These are phyloP conservation scores for Solanum medicagineum DNA, from an alignment of 257 asterid genomes.

Conservation along the genomic window DNA sequence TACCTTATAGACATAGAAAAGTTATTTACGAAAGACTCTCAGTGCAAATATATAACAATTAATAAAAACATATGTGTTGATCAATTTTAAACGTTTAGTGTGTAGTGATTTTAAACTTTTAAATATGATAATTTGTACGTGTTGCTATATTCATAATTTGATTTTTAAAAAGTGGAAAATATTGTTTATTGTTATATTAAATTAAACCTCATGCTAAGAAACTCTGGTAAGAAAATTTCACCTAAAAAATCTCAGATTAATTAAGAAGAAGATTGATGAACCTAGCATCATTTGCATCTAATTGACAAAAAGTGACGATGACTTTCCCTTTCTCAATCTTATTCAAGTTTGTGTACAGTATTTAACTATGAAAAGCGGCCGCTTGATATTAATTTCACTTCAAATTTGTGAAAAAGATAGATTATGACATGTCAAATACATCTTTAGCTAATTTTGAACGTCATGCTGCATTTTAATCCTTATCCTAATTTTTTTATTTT, in stretches of 20 bases:
- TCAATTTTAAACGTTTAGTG: background rate
- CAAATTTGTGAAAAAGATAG: background rate
- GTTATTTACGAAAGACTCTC: too few species aligned
- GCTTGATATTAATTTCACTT: background rate
- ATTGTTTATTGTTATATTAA: background rate
- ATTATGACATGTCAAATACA: background rate
- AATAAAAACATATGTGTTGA: background rate
- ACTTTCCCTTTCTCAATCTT: background rate
- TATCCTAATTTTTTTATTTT: background rate
- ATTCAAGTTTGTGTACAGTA: background rate
- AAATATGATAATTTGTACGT: background rate
- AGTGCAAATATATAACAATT: background rate
- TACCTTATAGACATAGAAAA: too few species aligned
- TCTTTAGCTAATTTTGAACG: background rate
- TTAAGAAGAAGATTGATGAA: background rate
- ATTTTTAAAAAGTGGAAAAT: background rate
- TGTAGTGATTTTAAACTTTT: background rate
- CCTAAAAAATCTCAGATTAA: background rate
- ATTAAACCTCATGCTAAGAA: background rate
- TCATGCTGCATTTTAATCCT: background rate
- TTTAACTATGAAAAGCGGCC: background rate
- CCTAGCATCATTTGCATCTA: background rate
- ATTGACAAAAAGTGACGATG: background rate
- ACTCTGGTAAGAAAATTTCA: background rate
- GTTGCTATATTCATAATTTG: background rate